Base-by-base conservation (phyloP, 345 rosid species). In the Crucihimalaya himalaica region DNA sequence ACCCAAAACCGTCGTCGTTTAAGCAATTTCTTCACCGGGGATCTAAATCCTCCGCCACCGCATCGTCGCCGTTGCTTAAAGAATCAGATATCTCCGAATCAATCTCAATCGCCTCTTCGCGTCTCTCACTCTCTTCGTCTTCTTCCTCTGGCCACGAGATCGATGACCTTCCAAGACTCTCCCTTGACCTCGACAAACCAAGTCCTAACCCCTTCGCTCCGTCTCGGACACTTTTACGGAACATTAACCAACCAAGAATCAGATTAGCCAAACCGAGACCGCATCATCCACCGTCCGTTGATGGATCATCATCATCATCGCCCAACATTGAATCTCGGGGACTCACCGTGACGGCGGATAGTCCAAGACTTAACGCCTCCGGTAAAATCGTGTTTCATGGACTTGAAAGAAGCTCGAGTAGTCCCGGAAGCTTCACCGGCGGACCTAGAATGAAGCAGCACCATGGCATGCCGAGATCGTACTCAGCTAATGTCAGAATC, bases 401-500 rank as follows among this genome's bases (percentile, higher is more conserved):
- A 80, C 71, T 95, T 37, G 99, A 89, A 78, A 81, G 99, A 73
- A 95, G 99, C 63, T 92, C 98, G 2, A 95, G 99, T 66, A 95
- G 99, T 78, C 99, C 98, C 9, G 92, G 99, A 27, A 90, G 90
- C 78, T 92, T 90, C 81, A 94, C 89, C 11, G 97, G 97, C 4
- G 97, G 97, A 2, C 96, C 92, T 0, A 89, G 87, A 52, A 51
- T 71, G 73, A 89, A 88, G 76, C 80, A 70, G 37, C 88, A 86
- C 60, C 83, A 91, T 70, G 96, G 98, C 2, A 85, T 95, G 88
- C 98, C 92, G 73, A 81, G 98, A 74, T 95, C 98, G 1, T 90
- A 95, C 80, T 95, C 99, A 0, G 92, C 98, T 20, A 93, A 93
- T 32, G 88, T 89, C 14, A 70, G 95, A 57, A 66, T 89, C 68